Conservation (phyloP, 805 yeast species). For the Metschnikowia sp. region DNA sequence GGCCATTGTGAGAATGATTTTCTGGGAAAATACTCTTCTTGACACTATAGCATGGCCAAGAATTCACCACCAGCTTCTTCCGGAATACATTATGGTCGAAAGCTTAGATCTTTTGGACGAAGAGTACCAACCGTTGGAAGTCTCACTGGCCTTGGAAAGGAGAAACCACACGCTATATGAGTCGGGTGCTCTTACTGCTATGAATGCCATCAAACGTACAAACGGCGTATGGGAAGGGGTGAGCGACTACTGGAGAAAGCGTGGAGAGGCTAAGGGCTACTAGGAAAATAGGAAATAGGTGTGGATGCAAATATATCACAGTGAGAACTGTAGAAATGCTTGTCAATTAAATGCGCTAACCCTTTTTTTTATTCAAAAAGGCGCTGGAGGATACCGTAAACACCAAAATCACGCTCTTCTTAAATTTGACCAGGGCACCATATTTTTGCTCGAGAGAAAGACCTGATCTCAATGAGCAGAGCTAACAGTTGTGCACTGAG, state of each 20-base stretch:
- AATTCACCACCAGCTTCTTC: slow-evolving; percentile 84
- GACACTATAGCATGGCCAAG: slow-evolving; percentile 78
- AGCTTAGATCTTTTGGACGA: slow-evolving; percentile 37
- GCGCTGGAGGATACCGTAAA: too few species aligned
- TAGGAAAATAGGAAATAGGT: slow-evolving; percentile 19
- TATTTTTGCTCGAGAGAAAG: too few species aligned
- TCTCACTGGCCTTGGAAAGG: slow-evolving; percentile 38
- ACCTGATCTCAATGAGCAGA: too few species aligned
- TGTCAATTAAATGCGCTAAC: too few species aligned
- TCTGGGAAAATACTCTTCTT: slow-evolving; percentile 54
- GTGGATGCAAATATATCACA: background rate
- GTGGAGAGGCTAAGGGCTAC: slow-evolving; percentile 70
- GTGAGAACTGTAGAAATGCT: too few species aligned
- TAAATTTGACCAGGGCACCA: too few species aligned
- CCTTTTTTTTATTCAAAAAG: too few species aligned
- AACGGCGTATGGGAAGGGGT: slow-evolving; percentile 62
- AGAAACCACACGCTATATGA: slow-evolving; percentile 28
- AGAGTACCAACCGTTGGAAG: slow-evolving; percentile 31
- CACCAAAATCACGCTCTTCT: too few species aligned
- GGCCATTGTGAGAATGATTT: slow-evolving; percentile 65
- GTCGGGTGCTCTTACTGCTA: slow-evolving; percentile 37
- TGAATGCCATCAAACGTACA: slow-evolving; percentile 45
- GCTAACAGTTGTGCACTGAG: too few species aligned
- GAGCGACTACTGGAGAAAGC: slow-evolving; percentile 86
- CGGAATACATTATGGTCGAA: slow-evolving; percentile 65